These are phyloP conservation scores for Talaromyces thailandensis DNA, from an alignment of 495 filamentous ascomycete genomes.

Conservation along the genomic window DNA sequence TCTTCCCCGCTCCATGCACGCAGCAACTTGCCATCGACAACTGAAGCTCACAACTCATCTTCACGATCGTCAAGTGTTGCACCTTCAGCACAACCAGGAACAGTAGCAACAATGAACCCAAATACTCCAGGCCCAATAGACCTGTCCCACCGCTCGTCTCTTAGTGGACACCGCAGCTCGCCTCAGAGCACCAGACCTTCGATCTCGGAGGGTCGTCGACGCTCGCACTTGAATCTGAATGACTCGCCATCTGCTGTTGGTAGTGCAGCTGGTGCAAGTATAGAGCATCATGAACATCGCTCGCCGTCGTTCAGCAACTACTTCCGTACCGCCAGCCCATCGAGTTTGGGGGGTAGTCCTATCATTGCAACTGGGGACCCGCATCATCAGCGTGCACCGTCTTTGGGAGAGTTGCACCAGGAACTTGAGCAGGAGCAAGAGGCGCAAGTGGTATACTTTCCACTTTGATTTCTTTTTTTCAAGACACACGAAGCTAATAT, in stretches of 20 bases:
- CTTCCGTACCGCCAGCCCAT: conserved; percentile 49
- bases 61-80: conserved; percentile 52
- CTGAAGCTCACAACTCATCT: conserved; percentile 24
- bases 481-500: neutral
- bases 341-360: conserved; percentile 48
- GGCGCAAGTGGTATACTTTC: conserved; percentile 65
- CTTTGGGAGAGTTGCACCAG: conserved; percentile 90
- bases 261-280: conserved; percentile 37
- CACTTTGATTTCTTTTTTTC: neutral
- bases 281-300: conserved; percentile 40
- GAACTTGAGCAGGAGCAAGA: conserved; percentile 94
- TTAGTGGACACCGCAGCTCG: conserved; percentile 44
- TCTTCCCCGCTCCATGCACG: conserved; percentile 27
- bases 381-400: conserved; percentile 64
- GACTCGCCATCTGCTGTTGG: conserved; percentile 43
- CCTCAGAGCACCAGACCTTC: conserved; percentile 44
- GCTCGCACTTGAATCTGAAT: conserved; percentile 68
- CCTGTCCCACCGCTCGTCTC: conserved; percentile 49
- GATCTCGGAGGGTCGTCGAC: conserved; percentile 40
- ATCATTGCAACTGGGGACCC: conserved; percentile 48
- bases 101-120: conserved; percentile 16
- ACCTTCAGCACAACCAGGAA: conserved; percentile 53
- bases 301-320: conserved; percentile 36
- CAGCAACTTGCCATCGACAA: conserved; percentile 19
- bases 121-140: conserved; percentile 44